Conservation (phyloP, 2,329 filamentous ascomycete species). For the Alternaria burnsii region DNA sequence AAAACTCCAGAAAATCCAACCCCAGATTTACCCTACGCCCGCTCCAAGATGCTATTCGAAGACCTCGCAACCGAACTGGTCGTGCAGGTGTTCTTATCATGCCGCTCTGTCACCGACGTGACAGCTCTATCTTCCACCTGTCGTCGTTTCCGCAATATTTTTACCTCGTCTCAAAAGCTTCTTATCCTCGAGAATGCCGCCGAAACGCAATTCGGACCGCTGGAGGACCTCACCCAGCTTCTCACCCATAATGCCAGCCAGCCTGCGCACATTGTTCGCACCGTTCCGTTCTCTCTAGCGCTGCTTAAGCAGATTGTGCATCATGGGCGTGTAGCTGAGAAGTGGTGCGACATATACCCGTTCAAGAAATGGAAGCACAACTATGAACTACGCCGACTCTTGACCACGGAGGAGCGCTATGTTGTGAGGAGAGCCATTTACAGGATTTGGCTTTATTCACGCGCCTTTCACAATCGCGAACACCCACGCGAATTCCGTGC, state of each 20-base stretch:
- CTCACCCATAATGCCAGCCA: conserved; percentile 69
- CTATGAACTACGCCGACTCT: conserved; percentile 63
- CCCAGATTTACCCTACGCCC: not conserved
- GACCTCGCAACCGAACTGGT: conserved; percentile 66
- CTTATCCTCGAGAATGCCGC: conserved; percentile 62
- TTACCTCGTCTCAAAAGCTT: conserved; percentile 62
- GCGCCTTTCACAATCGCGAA: conserved; percentile 64
- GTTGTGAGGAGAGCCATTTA: conserved; percentile 66
- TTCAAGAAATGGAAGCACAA: conserved; percentile 69
- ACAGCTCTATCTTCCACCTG: conserved; percentile 64
- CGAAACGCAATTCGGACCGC: conserved; percentile 65
- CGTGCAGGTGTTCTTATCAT: conserved; percentile 64
- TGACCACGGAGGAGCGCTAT: conserved; percentile 60
- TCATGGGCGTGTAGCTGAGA: conserved; percentile 63
- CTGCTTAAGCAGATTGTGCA: conserved; percentile 64
- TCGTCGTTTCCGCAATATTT: conserved; percentile 63
- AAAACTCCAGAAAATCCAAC: not conserved
- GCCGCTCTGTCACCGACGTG: conserved; percentile 62
- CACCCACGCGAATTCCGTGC: conserved; percentile 62
- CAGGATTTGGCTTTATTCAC: conserved; percentile 67
- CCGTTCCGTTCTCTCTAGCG: conserved; percentile 62
- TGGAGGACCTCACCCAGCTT: conserved; percentile 66
- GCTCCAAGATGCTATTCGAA: conserved; percentile 61
- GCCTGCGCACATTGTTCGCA: conserved; percentile 62
- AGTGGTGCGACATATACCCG: conserved; percentile 69